Base-by-base conservation (phyloP, 2,329 filamentous ascomycete species). In the Hypoxylon sp. region DNA sequence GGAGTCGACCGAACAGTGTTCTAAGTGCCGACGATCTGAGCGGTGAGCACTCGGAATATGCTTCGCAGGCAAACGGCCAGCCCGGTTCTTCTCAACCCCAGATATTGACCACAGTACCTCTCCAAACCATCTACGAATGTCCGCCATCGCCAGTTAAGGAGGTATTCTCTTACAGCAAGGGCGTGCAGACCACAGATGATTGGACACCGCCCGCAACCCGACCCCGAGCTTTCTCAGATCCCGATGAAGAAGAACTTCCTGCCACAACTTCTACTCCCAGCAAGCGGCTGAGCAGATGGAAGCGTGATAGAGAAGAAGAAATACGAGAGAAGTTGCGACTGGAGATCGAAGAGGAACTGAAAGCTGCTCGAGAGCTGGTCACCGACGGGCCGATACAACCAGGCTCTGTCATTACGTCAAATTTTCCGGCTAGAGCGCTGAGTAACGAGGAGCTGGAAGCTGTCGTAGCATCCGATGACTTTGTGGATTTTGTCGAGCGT, bases 141-240 rank as follows among this genome's bases (percentile, higher is more conserved):
- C 88, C 91, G 1, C 91, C 92, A 0, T 90, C 89, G 18, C 89
- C 91, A 32, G 87, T 90, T 58, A 88, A 91, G 69, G 96, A 99
- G 78, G 84, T 97, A 64, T 93, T 97, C 75, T 97, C 93, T 55
- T 99, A 99, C 83, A 98, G 92, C 84, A 98, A 97, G 81, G 94
- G 90, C 59, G 93, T 98, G 20, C 96, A 99, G 79, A 97, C 96
- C 14, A 88, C 91, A 20, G 91, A 93, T 73, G 88, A 90, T 67
- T 92, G 92, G 88, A 82, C 84, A 16, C 82, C 83, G 4, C 81
- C 83, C 60, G 81, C 85, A 26, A 81, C 84, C 32, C 82, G 84
- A 30, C 80, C 84, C 0, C 83, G 84, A 52, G 84, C 83, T 2
- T 82, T 84, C 49, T 85, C 87, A 7, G 86, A 87, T 28, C 84